Evolutionary conservation across 257 asterid genomes (phyloP).

Genomic region (Voacanga thouarsii): DNA sequence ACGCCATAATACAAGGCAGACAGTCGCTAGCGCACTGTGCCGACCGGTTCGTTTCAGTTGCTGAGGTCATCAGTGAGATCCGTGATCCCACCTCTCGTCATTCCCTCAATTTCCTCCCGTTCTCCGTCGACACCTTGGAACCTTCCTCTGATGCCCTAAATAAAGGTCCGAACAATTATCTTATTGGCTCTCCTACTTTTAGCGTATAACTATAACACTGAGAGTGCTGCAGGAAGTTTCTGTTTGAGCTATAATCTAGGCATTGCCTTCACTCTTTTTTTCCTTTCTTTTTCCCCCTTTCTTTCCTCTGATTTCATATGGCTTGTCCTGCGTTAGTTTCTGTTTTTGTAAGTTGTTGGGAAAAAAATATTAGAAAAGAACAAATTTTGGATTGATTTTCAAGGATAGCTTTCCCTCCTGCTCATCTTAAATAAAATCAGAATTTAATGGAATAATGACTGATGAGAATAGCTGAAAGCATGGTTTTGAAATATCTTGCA

Average conservation of each 20-base stretch:
- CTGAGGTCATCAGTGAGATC: slow-evolving; percentile 74
- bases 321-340: neutral
- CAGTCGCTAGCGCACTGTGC: slow-evolving; percentile 55
- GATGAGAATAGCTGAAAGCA: neutral
- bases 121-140: slow-evolving; percentile 67
- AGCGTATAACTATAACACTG: neutral
- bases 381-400: neutral
- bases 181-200: neutral
- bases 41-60: slow-evolving; percentile 76
- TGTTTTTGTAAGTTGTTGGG: neutral
- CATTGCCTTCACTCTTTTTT: neutral
- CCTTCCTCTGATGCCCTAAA: slow-evolving; percentile 75
- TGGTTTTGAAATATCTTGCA: neutral
- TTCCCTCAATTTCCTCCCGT: slow-evolving; percentile 75
- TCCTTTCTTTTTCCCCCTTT: neutral
- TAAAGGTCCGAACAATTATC: slow-evolving; percentile 45
- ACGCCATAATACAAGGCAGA: slow-evolving; percentile 84
- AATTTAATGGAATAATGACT: neutral
- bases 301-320: neutral
- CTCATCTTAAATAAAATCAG: neutral
- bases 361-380: neutral
- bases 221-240: neutral
- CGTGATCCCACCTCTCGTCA: slow-evolving; percentile 93
- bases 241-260: neutral
- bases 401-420: neutral